Base-by-base conservation (phyloP, 2,329 filamentous ascomycete species). In the Claviceps quebecensis region DNA sequence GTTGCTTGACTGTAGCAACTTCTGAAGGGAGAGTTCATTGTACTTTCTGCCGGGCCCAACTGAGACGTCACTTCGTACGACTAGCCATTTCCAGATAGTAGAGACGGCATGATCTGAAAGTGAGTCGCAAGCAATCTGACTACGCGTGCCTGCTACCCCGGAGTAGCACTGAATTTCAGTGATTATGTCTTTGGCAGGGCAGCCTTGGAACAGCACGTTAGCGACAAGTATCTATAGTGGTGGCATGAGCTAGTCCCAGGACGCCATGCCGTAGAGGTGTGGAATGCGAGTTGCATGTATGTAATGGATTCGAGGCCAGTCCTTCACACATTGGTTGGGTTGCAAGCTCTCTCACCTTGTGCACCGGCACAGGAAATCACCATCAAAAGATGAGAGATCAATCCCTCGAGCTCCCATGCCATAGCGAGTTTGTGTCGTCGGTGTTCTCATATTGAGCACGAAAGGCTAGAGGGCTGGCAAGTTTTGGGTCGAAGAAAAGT, bases 11-110 rank as follows among this genome's bases (percentile, higher is more conserved):
- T 52, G 55, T 14, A 66, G 54, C 17, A 67, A 52, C 37, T 67
- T 58, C 22, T 58, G 49, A 34, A 69, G 48, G 66, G 72, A 56
- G 70, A 80, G 52, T 29, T 59, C 59, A 46, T 68, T 68, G 51
- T 59, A 65, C 48, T 59, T 57, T 51, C 65, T 59, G 37, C 60
- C 47, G 41, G 52, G 50, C 4, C 67, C 67, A 44, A 69, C 59
- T 11, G 63, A 68, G n/a, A 69, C 58, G 49, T 69, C 67, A 45
- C 57, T 56, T 54, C 65, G 59, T 40, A 59, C 57, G 17, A 58
- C 60, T 45, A 69, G 56, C 67, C 67, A 69, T 19, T 51, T 56
- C 67, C 67, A 69, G 13, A 69, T 62, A 6, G 59, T 63, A 23
- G 60, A 56, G n/a, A 59, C 56, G 43, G 59, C 63, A 44, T 60